Base-by-base conservation (phyloP, 1,139 yeast species). In the Pichia sp. region DNA sequence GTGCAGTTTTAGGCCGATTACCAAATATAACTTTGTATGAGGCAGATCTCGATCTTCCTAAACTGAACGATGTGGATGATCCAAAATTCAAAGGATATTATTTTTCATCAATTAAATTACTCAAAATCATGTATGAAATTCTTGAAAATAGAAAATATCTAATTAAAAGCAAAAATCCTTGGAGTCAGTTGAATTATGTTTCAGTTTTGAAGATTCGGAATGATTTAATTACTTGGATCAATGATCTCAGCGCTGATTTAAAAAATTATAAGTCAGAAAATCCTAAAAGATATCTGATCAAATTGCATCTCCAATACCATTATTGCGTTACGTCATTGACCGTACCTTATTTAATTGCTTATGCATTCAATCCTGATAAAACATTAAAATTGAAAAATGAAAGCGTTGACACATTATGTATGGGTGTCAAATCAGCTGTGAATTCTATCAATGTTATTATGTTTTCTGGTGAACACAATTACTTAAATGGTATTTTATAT, bases 1-100 rank as follows among this genome's bases (percentile, higher is more conserved):
- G 66, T 44, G 52, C 62, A 4, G 58, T 60, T n/a, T 59, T 65
- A 49, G 71, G 69, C 9, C 55, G 68, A 40, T 57, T 64, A 33
- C 59, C 67, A 8, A 56, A 56, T 33, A 53, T 65, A 29, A 55
- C 55, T 33, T 56, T 62, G 31, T 59, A 61, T 39, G 68, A 65
- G 32, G 56, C 56, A 26, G 57, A 58, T 39, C 40, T 60, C 29
- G 56, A 50, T 10, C 45, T 52, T n/a, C 64, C 64, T 4, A 41
- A 51, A 29, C 40, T 55, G 33, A 37, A 46, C 6, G 46, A 41
- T 33, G 33, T 44, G 2, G 46, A 49, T 3, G 61, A 58, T 40
- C 47, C 42, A 26, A 55, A 55, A 16, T 64, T 57, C 45, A 54
- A 53, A 41, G 47, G 44, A 4, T 58, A 54, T 44, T 61, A 56